Evolutionary conservation across 2,329 filamentous ascomycete genomes (phyloP).

Genomic region (Xylariaceae sp.): DNA sequence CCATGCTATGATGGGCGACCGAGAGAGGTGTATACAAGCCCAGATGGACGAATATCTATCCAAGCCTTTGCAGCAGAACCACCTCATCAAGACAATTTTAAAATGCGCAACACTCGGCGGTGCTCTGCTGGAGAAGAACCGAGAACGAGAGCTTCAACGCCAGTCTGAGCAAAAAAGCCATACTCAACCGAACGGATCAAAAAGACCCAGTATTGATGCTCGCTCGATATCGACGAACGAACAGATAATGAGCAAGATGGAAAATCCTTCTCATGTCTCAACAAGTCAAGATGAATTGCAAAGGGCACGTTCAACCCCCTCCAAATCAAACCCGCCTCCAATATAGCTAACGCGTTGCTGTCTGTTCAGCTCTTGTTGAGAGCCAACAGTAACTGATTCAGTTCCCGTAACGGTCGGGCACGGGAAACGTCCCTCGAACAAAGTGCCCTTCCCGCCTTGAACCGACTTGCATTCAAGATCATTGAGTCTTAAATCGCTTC

Average conservation of each 20-base stretch:
- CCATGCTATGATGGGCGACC: slow-evolving; percentile 97
- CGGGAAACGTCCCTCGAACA: not conserved
- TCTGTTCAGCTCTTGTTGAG: slow-evolving; percentile 36
- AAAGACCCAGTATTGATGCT: slow-evolving; percentile 44
- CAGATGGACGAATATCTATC: slow-evolving; percentile 99
- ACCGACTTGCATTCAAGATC: slow-evolving; percentile 17
- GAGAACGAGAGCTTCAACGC: slow-evolving; percentile 60
- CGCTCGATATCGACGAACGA: slow-evolving; percentile 73
- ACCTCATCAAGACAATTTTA: slow-evolving; percentile 95
- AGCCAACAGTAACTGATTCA: slow-evolving; percentile 38
- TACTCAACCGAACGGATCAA: slow-evolving; percentile 41
- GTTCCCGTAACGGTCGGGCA: slow-evolving; percentile 13
- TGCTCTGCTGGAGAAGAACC: slow-evolving; percentile 76
- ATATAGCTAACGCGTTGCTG: slow-evolving; percentile 33
- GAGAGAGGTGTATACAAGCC: slow-evolving; percentile 96
- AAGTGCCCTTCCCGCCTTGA: slow-evolving; percentile 1
- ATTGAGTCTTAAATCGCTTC: slow-evolving; percentile 17
- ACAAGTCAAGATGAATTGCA: slow-evolving; percentile 61
- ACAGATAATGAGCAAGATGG: slow-evolving; percentile 57
- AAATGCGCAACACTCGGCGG: slow-evolving; percentile 94
- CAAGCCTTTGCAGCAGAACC: slow-evolving; percentile 94
- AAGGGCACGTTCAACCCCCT: slow-evolving; percentile 54
- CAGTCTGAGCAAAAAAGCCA: slow-evolving; percentile 52
- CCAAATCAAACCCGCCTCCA: slow-evolving; percentile 43
- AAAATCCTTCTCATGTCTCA: slow-evolving; percentile 65